These are phyloP conservation scores for Globisporangium parvum DNA, from an alignment of 352 stramenopile genomes.

Conservation along the genomic window DNA sequence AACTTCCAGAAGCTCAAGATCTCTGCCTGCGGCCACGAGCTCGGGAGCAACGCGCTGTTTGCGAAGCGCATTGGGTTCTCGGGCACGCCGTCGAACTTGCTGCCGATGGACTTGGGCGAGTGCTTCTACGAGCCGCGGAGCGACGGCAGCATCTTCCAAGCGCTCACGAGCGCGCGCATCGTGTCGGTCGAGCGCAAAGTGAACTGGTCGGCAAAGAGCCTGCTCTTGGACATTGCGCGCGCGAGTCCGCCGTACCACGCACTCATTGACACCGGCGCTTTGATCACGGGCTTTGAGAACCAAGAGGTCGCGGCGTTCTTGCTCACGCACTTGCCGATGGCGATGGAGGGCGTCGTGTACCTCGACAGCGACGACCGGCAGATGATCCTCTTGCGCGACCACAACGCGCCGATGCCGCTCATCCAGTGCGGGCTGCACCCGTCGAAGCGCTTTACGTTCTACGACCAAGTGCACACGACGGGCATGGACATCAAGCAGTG, in stretches of 20 bases:
- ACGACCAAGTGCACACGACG: slow-evolving; percentile 92
- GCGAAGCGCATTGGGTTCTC: slow-evolving; percentile 97
- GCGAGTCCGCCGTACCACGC: slow-evolving; percentile 74
- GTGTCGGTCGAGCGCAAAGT: slow-evolving; percentile 81
- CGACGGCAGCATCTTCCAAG: slow-evolving; percentile 98
- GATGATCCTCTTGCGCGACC: slow-evolving; percentile 92
- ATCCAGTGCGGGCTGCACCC: slow-evolving; percentile 82
- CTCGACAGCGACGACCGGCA: slow-evolving; percentile 85
- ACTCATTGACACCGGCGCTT: slow-evolving; percentile 88
- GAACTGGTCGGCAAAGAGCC: slow-evolving; percentile 69
- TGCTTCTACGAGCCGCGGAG: slow-evolving; percentile 98
- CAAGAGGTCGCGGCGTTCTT: slow-evolving; percentile 83
- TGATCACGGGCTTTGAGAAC: slow-evolving; percentile 90
- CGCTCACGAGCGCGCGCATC: slow-evolving; percentile 92
- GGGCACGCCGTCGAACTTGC: slow-evolving; percentile 97
- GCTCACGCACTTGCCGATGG: slow-evolving; percentile 55
- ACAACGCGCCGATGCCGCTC: slow-evolving; percentile 92
- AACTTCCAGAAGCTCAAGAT: slow-evolving; percentile 99
- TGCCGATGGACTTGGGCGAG: slow-evolving; percentile 98
- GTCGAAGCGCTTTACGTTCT: slow-evolving; percentile 90
- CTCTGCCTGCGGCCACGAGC: slow-evolving; percentile 97
- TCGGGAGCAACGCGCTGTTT: slow-evolving; percentile 98
- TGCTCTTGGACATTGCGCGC: slow-evolving; percentile 75
- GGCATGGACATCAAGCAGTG: slow-evolving; percentile 93
- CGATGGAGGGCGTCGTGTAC: slow-evolving; percentile 91